Base-by-base conservation (phyloP, 352 stramenopile genomes). In the Phytophthora pini region DNA sequence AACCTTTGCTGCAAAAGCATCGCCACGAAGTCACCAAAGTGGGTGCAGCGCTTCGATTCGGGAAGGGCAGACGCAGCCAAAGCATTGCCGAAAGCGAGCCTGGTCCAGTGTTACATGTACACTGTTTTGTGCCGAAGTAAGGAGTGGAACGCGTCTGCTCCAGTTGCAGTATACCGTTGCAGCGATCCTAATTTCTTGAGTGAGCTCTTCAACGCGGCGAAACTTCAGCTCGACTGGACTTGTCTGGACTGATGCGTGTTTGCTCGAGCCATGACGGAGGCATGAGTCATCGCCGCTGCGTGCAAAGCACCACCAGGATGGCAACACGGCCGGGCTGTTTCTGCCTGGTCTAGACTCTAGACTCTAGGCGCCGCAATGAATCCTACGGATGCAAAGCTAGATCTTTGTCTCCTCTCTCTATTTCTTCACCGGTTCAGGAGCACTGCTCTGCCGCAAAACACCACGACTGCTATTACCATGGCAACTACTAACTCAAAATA, bases 191-290 rank as follows among this genome's bases (percentile, higher is more conserved):
- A 38, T 20, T 8, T 56, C 56, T 24, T 22, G 36, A 48, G 29
- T 17, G 13, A 57, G 36, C 32, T 27, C 38, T 47, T 58, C 46
- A 12, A 59, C 38, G 54, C 36, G 26, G 45, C 52, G 59, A 61
- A 34, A 44, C 64, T 64, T 72, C 64, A 72, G 47, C 50, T 66
- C 20, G n/a, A 47, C 64, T 68, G 64, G 53, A 68, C 57, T 72
- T 72, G 52, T 72, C 58, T 68, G 50, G 45, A 60, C 64, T 56
- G 48, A 15, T 43, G 34, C 8, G 32, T 65, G 55, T 60, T 60
- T 60, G 50, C 49, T 52, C 13, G 15, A 36, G 24, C 4, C 26
- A 9, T 22, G n/a, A 17, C 12, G 41, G 32, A 5, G 31, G 31
- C 6, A 20, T 59, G 54, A 70, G 61, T 68, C 45, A 68, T 63